Percentiles rank a stretch among this genome's conserved stretches.
Conservation (phyloP, 2,329 filamentous ascomycete genomes). For the Colletotrichum sp. region DNA sequence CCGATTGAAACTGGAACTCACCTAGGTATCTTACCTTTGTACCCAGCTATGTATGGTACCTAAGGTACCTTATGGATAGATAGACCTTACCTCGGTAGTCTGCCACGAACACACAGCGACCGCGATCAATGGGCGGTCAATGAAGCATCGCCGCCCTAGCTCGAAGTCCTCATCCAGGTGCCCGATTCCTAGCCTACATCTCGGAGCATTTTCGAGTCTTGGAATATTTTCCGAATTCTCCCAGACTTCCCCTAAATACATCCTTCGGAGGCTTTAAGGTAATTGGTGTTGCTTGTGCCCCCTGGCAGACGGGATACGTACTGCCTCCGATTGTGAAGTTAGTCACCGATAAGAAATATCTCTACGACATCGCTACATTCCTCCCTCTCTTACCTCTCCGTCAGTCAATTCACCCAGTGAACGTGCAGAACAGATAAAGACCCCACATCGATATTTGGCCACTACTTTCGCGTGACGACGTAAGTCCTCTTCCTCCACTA, state of each 20-base stretch:
- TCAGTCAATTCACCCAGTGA: not conserved
- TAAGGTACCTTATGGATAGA: too few species aligned
- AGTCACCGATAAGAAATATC: not conserved
- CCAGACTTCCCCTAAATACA: too few species aligned
- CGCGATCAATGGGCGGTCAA: not conserved
- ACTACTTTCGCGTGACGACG: conserved; percentile 83
- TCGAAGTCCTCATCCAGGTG: too few species aligned
- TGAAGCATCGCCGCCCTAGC: not conserved
- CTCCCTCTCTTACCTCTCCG: not conserved
- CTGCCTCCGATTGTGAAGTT: not conserved
- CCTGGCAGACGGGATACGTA: too few species aligned
- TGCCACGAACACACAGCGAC: not conserved
- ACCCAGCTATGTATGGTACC: not conserved
- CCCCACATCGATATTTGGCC: conserved; percentile 84
- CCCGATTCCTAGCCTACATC: too few species aligned
- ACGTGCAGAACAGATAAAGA: conserved; percentile 26
- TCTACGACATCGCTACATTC: not conserved
- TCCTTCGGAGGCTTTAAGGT: too few species aligned
- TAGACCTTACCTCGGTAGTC: not conserved
- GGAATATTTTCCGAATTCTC: too few species aligned
- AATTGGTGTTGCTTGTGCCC: too few species aligned
- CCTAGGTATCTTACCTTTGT: not conserved
- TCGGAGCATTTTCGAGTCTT: too few species aligned
- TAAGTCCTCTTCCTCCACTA: conserved; percentile 46
- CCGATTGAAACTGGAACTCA: not conserved